Percentiles rank a stretch among this genome's conserved stretches.
These are phyloP conservation scores for Suillus luteus DNA, from an alignment of 768 basidiomycete species.

Conservation along the genomic window DNA sequence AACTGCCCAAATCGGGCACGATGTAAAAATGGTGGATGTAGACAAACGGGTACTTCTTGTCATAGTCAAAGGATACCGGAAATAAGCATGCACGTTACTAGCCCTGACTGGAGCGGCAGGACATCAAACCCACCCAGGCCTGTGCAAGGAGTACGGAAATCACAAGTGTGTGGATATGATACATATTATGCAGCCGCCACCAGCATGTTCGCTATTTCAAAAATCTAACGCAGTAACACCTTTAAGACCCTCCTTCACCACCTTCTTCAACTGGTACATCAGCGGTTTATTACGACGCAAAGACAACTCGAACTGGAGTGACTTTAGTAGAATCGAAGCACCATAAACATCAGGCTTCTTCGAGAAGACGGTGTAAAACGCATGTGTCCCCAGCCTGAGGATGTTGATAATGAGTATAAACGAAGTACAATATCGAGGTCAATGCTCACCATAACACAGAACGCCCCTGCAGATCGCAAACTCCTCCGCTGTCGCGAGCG, in stretches of 20 bases:
- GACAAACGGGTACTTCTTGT: neutral
- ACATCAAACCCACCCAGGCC: neutral
- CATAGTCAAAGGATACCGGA: neutral
- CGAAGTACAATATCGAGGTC: neutral
- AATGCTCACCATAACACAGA: constrained; percentile 61
- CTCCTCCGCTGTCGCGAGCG: constrained; percentile 39
- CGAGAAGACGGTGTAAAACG: constrained; percentile 69
- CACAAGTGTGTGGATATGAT: neutral
- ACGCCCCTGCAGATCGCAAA: constrained; percentile 48
- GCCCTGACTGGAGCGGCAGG: neutral
- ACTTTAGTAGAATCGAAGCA: constrained; percentile 43
- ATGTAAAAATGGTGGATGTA: neutral
- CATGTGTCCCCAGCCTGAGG: constrained; percentile 76
- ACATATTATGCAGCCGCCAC: neutral
- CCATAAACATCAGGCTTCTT: constrained; percentile 52
- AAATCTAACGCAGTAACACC: constrained; percentile 27
- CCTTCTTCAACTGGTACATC: constrained; percentile 43
- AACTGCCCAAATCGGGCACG: neutral
- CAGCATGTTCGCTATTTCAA: constrained; percentile 1
- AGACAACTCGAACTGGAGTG: constrained; percentile 52
- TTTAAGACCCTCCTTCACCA: constrained; percentile 50
- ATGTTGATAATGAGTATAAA: constrained; percentile 11
- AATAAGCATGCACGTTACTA: neutral
- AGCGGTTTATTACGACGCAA: constrained; percentile 46
- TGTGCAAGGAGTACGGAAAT: neutral